Evolutionary conservation across 495 filamentous ascomycete species (phyloP).

Genomic region (Apiosordaria backusii): DNA sequence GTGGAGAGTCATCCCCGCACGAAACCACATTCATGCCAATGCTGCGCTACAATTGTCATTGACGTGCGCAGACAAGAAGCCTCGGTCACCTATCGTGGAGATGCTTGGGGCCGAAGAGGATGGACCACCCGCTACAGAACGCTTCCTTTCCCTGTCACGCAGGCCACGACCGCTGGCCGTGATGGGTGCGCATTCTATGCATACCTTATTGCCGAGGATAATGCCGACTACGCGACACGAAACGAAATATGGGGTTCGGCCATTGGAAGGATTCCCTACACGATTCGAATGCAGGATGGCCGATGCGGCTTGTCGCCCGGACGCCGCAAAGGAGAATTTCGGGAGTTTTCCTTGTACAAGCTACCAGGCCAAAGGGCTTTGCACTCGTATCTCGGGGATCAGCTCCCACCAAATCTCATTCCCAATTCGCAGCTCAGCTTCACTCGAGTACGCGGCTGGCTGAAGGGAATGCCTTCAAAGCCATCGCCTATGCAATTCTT

Average conservation of each 20-base stretch:
- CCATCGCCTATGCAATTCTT: neutral
- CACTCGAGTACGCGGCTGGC: neutral
- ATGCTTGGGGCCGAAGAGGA: neutral
- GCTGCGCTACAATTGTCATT: neutral
- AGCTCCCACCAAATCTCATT: neutral
- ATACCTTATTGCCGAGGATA: neutral
- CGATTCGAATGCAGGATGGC: neutral
- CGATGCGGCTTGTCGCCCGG: neutral
- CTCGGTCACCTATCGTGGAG: neutral
- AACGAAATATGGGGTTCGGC: neutral
- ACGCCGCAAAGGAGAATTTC: neutral
- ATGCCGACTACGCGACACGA: neutral
- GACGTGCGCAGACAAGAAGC: neutral
- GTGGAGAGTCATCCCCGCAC: neutral
- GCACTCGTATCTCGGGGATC: neutral
- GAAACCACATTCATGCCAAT: neutral
- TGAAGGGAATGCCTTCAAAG: neutral
- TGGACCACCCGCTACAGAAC: neutral
- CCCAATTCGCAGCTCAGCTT: slow-evolving; percentile 4
- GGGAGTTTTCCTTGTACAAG: neutral
- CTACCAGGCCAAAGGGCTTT: neutral
- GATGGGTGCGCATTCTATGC: neutral
- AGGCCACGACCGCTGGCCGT: neutral
- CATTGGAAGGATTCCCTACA: neutral
- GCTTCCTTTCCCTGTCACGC: neutral